Conservation (phyloP, 2,329 filamentous ascomycete species). For the Cercospora janseana region DNA sequence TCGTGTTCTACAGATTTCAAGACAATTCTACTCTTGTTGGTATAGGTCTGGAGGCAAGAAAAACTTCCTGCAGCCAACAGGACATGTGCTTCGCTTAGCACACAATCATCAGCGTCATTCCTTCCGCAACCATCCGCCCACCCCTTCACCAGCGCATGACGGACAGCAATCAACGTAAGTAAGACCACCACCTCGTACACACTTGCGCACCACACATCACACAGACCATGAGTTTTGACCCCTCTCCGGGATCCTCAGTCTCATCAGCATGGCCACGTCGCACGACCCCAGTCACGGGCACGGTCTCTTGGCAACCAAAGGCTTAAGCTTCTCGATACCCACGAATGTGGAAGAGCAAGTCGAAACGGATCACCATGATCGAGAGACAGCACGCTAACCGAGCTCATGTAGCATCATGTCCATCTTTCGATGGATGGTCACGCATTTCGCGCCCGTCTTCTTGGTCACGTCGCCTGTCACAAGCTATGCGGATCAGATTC, state of each 20-base stretch:
- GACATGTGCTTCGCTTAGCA: constrained; percentile 8
- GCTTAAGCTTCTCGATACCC: constrained; percentile 22
- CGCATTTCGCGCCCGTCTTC: constrained; percentile 41
- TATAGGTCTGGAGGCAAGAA: too few relatives aligned
- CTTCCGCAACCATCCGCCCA: constrained; percentile 15
- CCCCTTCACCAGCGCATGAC: constrained; percentile 6
- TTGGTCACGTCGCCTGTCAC: constrained; percentile 63
- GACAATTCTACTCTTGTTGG: too few relatives aligned
- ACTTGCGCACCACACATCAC: not conserved
- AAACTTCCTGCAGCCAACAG: too few relatives aligned
- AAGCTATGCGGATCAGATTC: constrained; percentile 66
- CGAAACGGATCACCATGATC: not conserved
- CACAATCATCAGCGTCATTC: constrained; percentile 15
- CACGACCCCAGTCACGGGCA: constrained; percentile 2
- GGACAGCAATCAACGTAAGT: constrained; percentile 16
- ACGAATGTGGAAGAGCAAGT: constrained; percentile 24
- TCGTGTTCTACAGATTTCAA: too few relatives aligned
- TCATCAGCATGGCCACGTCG: constrained; percentile 8
- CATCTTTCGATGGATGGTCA: constrained; percentile 37
- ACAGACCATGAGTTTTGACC: not conserved
- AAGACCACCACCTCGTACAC: not conserved
- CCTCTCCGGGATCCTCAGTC: constrained; percentile 2
- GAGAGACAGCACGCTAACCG: constrained; percentile 20
- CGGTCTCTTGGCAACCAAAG: constrained; percentile 2
- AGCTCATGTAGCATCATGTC: constrained; percentile 32